Percentiles rank a stretch among this genome's conserved stretches.
phyloP scores from a whole-genome alignment of 768 basidiomycete species.

The Cystobasidium onofrii region DNA sequence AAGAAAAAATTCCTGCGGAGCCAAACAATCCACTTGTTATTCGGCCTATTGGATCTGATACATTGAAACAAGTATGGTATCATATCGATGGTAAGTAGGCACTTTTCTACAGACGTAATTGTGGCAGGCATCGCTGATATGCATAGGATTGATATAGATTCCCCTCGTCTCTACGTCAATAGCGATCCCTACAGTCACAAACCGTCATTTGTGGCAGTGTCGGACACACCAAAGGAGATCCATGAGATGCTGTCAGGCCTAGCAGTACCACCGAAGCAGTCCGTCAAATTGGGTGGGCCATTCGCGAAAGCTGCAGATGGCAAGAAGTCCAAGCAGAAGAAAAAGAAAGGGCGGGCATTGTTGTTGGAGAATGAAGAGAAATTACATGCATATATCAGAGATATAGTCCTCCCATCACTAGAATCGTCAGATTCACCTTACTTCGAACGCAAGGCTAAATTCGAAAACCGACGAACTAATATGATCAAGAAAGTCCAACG shows the following conservation, averaged over 20 bases:
- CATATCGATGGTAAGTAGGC: slow-evolving; percentile 12
- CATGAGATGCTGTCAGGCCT: not conserved
- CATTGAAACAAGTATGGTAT: not conserved
- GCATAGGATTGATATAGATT: not conserved
- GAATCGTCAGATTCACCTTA: slow-evolving; percentile 12
- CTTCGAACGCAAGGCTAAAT: not conserved
- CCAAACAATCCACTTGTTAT: not conserved
- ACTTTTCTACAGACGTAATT: not conserved
- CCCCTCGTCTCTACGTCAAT: slow-evolving; percentile 24
- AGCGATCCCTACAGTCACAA: not conserved
- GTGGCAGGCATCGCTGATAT: not conserved
- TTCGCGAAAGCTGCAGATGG: not conserved
- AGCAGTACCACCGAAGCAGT: not conserved
- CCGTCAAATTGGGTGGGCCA: not conserved
- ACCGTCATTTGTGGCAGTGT: slow-evolving; percentile 11
- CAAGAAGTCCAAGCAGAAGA: not conserved
- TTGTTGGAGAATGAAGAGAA: slow-evolving; percentile 7
- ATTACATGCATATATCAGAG: not conserved
- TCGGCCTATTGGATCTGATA: not conserved
- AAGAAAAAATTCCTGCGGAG: not conserved
- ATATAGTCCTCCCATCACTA: not conserved
- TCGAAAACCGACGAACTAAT: not conserved
- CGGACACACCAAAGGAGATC: slow-evolving; percentile 17
- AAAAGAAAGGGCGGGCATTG: not conserved
- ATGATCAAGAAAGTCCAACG: not conserved